Percentiles rank a stretch among this genome's conserved stretches.
Evolutionary conservation across 768 basidiomycete species (phyloP).

Genomic region (Suillus subaureus): DNA sequence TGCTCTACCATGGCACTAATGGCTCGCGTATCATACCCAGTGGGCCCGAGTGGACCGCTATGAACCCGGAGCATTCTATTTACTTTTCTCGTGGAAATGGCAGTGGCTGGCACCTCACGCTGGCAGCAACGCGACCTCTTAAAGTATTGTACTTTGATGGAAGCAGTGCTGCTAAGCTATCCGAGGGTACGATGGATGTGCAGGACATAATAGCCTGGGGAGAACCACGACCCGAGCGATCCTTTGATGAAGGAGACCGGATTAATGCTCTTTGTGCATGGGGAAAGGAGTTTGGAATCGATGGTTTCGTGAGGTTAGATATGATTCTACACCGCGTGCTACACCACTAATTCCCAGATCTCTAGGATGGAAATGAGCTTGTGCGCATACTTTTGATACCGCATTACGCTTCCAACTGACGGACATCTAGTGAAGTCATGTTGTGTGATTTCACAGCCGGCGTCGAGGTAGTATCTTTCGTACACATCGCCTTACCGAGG

Average conservation of each 20-base stretch:
- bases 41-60: slow-evolving; percentile 31
- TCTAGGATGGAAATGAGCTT: slow-evolving; percentile 52
- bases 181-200: slow-evolving; percentile 32
- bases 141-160: slow-evolving; percentile 18
- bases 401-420: neutral
- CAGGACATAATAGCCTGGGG: slow-evolving; percentile 41
- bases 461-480: slow-evolving; percentile 41
- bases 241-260: slow-evolving; percentile 23
- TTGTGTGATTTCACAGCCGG: slow-evolving; percentile 48
- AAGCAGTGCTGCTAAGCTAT: slow-evolving; percentile 17
- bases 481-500: slow-evolving; percentile 26
- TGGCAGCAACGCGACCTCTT: slow-evolving; percentile 15
- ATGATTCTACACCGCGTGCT: neutral
- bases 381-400: slow-evolving; percentile 28
- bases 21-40: slow-evolving; percentile 20
- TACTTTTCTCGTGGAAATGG: slow-evolving; percentile 32
- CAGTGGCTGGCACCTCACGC: slow-evolving; percentile 25
- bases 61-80: slow-evolving; percentile 35
- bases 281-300: slow-evolving; percentile 32
- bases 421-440: slow-evolving; percentile 46
- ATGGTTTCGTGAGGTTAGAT: slow-evolving; percentile 34
- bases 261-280: slow-evolving; percentile 36
- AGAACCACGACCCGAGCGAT: slow-evolving; percentile 19
- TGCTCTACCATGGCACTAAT: slow-evolving; percentile 36
- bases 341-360: neutral